Conservation (phyloP, 306 rosid species). For the Heteromeles arbutifolia region DNA sequence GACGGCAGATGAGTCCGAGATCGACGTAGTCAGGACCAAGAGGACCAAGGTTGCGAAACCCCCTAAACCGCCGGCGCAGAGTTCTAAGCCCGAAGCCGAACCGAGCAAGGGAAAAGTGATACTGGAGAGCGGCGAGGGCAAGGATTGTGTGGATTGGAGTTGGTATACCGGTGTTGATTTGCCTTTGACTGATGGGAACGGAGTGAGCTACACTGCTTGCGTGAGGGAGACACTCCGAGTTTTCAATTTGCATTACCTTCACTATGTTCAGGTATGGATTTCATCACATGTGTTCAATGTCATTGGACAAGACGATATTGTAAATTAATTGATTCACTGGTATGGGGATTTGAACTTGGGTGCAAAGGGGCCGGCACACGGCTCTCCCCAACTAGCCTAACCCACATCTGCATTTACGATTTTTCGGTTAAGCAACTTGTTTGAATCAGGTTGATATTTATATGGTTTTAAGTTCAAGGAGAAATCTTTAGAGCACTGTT, state of each 20-base stretch:
- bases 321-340: neutral
- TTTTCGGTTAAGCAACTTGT: neutral
- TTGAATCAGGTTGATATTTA: neutral
- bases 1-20: neutral
- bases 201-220: neutral
- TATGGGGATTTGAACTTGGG: neutral
- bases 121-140: neutral
- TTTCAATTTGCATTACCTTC: conserved; percentile 25
- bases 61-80: neutral
- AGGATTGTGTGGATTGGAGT: neutral
- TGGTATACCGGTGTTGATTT: neutral
- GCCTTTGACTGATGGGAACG: conserved; percentile 1
- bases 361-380: neutral
- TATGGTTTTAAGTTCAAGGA: neutral
- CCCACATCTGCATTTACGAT: neutral
- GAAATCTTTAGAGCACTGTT: neutral
- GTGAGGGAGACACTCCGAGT: conserved; percentile 26
- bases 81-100: neutral
- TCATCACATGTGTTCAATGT: neutral
- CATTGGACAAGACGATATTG: neutral
- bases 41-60: neutral
- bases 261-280: conserved; percentile 19
- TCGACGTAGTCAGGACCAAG: conserved; percentile 5
- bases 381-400: neutral
- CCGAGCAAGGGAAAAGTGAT: neutral